Evolutionary conservation across 441 rosid genomes (phyloP).

Genomic region (Biscutella laevigata): DNA sequence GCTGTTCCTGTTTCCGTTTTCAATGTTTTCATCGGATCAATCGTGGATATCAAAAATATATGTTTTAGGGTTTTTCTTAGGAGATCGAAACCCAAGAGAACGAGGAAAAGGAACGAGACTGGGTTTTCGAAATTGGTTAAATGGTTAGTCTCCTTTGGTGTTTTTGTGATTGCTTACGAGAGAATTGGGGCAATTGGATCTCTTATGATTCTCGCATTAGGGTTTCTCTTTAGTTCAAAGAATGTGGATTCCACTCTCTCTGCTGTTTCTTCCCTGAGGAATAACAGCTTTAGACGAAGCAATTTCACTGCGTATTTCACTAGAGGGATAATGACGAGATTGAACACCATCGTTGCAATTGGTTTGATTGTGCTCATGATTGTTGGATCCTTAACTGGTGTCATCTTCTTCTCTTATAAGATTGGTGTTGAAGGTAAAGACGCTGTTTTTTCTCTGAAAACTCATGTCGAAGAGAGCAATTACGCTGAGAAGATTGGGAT

Average conservation of each 20-base stretch:
- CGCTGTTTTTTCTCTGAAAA: slow-evolving; percentile 64
- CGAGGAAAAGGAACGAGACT: slow-evolving; percentile 31
- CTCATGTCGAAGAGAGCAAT: slow-evolving; percentile 79
- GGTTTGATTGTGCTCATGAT: slow-evolving; percentile 86
- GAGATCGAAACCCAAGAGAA: slow-evolving; percentile 35
- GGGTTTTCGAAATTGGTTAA: slow-evolving; percentile 65
- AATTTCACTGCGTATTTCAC: slow-evolving; percentile 63
- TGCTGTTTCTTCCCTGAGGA: slow-evolving; percentile 62
- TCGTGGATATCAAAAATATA: slow-evolving; percentile 61
- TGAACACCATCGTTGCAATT: slow-evolving; percentile 69
- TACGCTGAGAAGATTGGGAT: slow-evolving; percentile 82
- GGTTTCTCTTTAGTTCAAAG: slow-evolving; percentile 54
- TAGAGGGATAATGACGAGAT: slow-evolving; percentile 56
- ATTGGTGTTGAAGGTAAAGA: slow-evolving; percentile 94
- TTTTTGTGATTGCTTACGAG: slow-evolving; percentile 75
- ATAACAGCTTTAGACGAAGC: slow-evolving; percentile 48
- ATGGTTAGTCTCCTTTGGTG: slow-evolving; percentile 74
- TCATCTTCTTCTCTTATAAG: slow-evolving; percentile 77
- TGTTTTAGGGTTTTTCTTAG: slow-evolving; percentile 44
- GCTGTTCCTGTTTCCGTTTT: slow-evolving; percentile 74
- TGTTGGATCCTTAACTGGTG: slow-evolving; percentile 51
- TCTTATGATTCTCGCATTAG: slow-evolving; percentile 49
- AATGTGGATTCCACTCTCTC: slow-evolving; percentile 57
- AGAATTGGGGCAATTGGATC: slow-evolving; percentile 59
- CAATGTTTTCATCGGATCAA: slow-evolving; percentile 62